A percentile compares a stretch with the other conserved stretches of the same genome.
Evolutionary conservation across 1,284 basidiomycete genomes (phyloP).

Genomic region (Trametes hirsuta): DNA sequence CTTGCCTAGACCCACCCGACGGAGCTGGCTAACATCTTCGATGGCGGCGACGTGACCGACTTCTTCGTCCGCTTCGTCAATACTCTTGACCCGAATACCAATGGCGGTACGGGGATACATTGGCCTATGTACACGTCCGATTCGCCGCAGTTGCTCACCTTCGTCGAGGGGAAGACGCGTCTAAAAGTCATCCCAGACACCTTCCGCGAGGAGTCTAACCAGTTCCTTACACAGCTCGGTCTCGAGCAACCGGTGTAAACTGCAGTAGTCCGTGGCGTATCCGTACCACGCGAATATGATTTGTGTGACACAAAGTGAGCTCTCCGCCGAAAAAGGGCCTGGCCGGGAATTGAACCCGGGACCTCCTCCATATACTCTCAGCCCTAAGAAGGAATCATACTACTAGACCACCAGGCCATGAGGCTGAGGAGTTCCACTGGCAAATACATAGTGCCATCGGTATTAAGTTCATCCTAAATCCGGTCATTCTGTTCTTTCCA

Average conservation of each 20-base stretch:
- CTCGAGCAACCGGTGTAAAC: constrained; percentile 11
- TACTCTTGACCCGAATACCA: constrained; percentile 28
- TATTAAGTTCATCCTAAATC: too few species aligned
- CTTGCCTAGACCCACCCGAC: constrained; percentile 16
- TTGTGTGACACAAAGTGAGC: too few species aligned
- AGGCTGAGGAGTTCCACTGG: too few species aligned
- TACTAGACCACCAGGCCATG: too few species aligned
- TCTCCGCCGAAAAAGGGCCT: constrained; percentile 50
- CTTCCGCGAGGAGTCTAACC: constrained; percentile 42
- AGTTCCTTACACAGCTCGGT: constrained; percentile 18
- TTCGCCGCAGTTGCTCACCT: constrained; percentile 46
- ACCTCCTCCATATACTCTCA: constrained; percentile 63
- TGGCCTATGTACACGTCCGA: constrained; percentile 54
- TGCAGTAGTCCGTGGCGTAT: not conserved
- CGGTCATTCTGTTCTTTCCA: too few species aligned
- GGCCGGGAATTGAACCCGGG: constrained; percentile 86
- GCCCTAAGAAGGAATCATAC: too few species aligned
- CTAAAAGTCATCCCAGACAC: constrained; percentile 43
- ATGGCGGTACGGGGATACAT: constrained; percentile 38
- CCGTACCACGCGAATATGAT: too few species aligned
- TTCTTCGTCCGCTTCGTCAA: constrained; percentile 25
- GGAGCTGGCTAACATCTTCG: constrained; percentile 24
- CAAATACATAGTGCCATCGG: too few species aligned
- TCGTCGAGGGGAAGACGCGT: constrained; percentile 45
- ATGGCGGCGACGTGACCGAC: constrained; percentile 25